A percentile compares a stretch with the other conserved stretches of the same genome.
These are phyloP conservation scores for Elongisporangium anandrum DNA, from an alignment of 352 stramenopile genomes.

Conservation along the genomic window DNA sequence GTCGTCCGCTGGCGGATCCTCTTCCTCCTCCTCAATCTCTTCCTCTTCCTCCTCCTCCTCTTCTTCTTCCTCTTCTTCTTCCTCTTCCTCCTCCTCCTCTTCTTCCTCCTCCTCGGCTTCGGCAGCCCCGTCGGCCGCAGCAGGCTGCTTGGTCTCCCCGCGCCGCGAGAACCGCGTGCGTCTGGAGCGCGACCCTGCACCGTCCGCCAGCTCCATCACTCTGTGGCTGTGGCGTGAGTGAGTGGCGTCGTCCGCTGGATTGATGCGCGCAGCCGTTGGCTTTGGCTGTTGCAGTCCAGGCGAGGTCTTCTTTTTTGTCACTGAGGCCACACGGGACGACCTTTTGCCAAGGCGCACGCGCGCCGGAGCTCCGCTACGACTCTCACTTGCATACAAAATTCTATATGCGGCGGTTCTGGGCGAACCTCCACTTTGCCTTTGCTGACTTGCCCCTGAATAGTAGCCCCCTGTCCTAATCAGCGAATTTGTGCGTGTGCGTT, in stretches of 20 bases:
- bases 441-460: neutral
- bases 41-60: slow-evolving; percentile 23
- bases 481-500: neutral
- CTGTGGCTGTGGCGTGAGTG: neutral
- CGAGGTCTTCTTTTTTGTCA: neutral
- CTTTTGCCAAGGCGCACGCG: slow-evolving; percentile 2
- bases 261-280: neutral
- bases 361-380: neutral
- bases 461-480: neutral
- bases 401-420: neutral
- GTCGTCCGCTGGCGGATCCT: slow-evolving; percentile 1
- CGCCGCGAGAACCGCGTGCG: slow-evolving; percentile 26
- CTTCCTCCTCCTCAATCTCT: slow-evolving; percentile 41
- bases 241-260: neutral
- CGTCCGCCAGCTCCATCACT: slow-evolving; percentile 2
- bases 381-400: neutral
- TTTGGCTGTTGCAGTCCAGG: neutral
- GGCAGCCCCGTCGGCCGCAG: slow-evolving; percentile 7
- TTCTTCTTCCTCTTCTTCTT: slow-evolving; percentile 53
- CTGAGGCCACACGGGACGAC: neutral
- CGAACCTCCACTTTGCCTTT: neutral
- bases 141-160: slow-evolving; percentile 3
- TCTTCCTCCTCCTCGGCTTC: slow-evolving; percentile 36
- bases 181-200: slow-evolving; percentile 3
- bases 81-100: slow-evolving; percentile 49